Percentiles rank a stretch among this genome's conserved stretches.
Evolutionary conservation across 805 yeast genomes (phyloP).

Genomic region (Suhomyces xylopsoci): DNA sequence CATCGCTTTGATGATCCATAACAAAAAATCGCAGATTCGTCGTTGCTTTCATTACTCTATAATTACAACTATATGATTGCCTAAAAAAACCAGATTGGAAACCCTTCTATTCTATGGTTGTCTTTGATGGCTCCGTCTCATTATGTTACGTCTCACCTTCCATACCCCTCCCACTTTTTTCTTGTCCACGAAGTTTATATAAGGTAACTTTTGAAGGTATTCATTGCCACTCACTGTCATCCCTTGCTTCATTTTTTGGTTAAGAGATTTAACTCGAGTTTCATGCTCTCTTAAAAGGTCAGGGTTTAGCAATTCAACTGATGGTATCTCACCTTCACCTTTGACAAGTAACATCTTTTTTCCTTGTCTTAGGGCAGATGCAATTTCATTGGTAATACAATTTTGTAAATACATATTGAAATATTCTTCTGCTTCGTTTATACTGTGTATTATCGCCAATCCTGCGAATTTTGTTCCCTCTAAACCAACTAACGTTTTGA

Average conservation of each 20-base stretch:
- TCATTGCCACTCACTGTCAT: background rate
- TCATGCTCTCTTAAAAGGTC: slow-evolving; percentile 18
- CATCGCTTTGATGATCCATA: background rate
- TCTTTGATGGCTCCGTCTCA: slow-evolving; percentile 27
- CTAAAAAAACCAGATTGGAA: background rate
- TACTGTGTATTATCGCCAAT: slow-evolving; percentile 64
- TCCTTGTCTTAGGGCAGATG: slow-evolving; percentile 8
- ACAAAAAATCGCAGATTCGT: too few species aligned
- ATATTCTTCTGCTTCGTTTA: slow-evolving; percentile 36
- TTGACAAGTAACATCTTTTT: slow-evolving; percentile 47
- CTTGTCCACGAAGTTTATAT: slow-evolving; percentile 25
- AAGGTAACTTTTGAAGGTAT: slow-evolving; percentile 13
- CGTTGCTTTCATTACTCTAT: background rate
- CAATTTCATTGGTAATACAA: slow-evolving; percentile 12
- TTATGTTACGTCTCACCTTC: slow-evolving; percentile 55
- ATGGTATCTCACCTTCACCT: slow-evolving; percentile 67
- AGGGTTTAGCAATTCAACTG: slow-evolving; percentile 46
- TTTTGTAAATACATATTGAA: slow-evolving; percentile 60
- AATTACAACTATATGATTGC: background rate
- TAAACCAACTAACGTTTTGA: slow-evolving; percentile 3
- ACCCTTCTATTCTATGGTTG: background rate
- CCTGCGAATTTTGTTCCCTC: slow-evolving; percentile 37
- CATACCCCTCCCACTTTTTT: slow-evolving; percentile 53
- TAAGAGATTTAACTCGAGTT: slow-evolving; percentile 14
- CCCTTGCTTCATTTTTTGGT: slow-evolving; percentile 5